A percentile compares a stretch with the other conserved stretches of the same genome.
These are phyloP conservation scores for Suhomyces xylopsoci DNA, from an alignment of 805 yeast species.

Conservation along the genomic window DNA sequence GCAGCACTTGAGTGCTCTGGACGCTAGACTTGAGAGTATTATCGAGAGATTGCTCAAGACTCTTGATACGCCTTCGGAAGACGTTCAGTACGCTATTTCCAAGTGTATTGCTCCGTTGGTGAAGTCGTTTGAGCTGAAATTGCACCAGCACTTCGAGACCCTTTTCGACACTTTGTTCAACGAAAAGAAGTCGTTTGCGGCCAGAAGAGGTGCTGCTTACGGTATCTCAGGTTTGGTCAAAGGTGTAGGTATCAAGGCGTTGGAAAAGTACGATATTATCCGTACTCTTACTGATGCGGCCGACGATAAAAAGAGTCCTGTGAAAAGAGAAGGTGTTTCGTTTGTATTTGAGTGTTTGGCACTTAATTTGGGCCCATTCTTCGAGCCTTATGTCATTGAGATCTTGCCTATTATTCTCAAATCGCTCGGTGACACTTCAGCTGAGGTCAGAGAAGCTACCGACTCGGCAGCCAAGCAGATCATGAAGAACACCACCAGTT, in stretches of 20 bases:
- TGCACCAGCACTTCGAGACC: conserved; percentile 53
- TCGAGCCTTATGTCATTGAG: conserved; percentile 94
- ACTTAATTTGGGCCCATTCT: conserved; percentile 64
- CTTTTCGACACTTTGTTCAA: conserved; percentile 60
- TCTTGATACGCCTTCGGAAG: conserved; percentile 82
- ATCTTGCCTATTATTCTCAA: conserved; percentile 76
- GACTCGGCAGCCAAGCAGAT: conserved; percentile 80
- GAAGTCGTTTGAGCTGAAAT: conserved; percentile 47
- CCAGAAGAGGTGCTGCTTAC: conserved; percentile 92
- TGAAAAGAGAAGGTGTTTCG: conserved; percentile 82
- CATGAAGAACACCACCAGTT: conserved; percentile 89
- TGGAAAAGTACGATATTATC: conserved; percentile 74
- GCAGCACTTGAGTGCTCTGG: conserved; percentile 68
- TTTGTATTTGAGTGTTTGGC: conserved; percentile 85
- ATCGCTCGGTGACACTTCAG: conserved; percentile 77
- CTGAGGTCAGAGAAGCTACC: conserved; percentile 88
- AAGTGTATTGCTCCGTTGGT: conserved; percentile 85
- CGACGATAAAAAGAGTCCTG: conserved; percentile 76
- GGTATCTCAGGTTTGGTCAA: conserved; percentile 92
- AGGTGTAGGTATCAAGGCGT: conserved; percentile 80
- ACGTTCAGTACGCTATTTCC: conserved; percentile 84
- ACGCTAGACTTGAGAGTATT: conserved; percentile 61
- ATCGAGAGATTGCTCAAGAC: conserved; percentile 70
- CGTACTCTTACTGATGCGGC: conserved; percentile 76
- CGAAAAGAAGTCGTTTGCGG: conserved; percentile 42